Percentiles rank a stretch among this genome's conserved stretches.
These are phyloP conservation scores for Phytophthora melonis DNA, from an alignment of 352 stramenopile genomes.

Conservation along the genomic window DNA sequence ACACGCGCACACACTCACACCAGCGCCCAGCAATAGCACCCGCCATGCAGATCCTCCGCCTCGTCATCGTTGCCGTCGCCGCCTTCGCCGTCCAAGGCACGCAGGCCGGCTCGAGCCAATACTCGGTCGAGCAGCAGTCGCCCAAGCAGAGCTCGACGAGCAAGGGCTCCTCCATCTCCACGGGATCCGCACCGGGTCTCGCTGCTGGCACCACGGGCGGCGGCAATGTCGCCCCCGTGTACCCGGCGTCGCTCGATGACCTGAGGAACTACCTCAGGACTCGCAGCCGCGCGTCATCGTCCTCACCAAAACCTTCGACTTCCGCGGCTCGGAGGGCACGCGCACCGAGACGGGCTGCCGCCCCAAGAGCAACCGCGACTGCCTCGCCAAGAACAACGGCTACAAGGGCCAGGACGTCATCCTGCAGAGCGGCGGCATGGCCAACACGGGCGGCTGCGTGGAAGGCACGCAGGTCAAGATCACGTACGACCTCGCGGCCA, in stretches of 20 bases:
- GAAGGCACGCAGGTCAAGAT: conserved; percentile 31
- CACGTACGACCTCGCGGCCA: conserved; percentile 37
- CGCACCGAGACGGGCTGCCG: conserved; percentile 57
- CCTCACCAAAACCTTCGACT: conserved; percentile 62
- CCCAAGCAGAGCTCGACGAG: background rate
- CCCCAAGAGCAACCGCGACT: too few species aligned
- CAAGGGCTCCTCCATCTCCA: conserved; percentile 10
- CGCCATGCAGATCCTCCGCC: too few species aligned
- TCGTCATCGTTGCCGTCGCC: too few species aligned
- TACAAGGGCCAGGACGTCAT: too few species aligned
- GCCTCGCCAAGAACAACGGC: too few species aligned
- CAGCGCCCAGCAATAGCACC: too few species aligned
- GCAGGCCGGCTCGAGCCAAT: conserved; percentile 28
- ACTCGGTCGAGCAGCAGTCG: background rate
- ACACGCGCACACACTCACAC: too few species aligned
- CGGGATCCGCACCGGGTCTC: conserved; percentile 25
- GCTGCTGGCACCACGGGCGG: conserved; percentile 50
- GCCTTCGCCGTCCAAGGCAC: conserved; percentile 41
- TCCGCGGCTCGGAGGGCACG: conserved; percentile 56
- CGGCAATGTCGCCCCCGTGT: conserved; percentile 47
- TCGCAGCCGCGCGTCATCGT: conserved; percentile 55
- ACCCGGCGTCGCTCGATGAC: conserved; percentile 49
- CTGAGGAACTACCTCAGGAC: conserved; percentile 58
- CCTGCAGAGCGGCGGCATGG: too few species aligned
- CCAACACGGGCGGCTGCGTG: too few species aligned